A percentile compares a stretch with the other conserved stretches of the same genome.
Evolutionary conservation across 169 alveolate species (phyloP).

Genomic region (Hepatocystis sp.): DNA sequence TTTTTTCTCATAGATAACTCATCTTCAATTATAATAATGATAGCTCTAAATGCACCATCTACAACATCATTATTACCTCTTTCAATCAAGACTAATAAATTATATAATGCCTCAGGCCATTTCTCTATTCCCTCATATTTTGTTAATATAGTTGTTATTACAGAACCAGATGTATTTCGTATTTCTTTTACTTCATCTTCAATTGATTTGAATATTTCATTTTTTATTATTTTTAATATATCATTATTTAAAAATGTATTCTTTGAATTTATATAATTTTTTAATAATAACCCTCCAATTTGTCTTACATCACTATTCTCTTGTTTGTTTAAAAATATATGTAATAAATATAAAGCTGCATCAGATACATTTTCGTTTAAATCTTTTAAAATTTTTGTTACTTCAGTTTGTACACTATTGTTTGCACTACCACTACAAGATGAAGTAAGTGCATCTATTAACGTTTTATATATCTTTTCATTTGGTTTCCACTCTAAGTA

Average conservation of each 20-base stretch:
- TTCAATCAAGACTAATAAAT: slow-evolving; percentile 78
- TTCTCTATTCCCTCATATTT: slow-evolving; percentile 80
- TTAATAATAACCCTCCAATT: slow-evolving; percentile 86
- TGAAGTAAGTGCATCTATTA: slow-evolving; percentile 27
- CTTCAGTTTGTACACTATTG: slow-evolving; percentile 67
- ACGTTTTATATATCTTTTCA: slow-evolving; percentile 60
- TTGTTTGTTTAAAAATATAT: slow-evolving; percentile 56
- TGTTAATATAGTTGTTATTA: slow-evolving; percentile 81
- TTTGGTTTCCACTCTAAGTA: slow-evolving; percentile 75
- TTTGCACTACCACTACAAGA: slow-evolving; percentile 66
- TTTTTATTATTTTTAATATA: slow-evolving; percentile 71
- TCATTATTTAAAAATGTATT: slow-evolving; percentile 72
- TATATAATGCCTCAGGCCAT: slow-evolving; percentile 82
- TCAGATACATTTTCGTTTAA: slow-evolving; percentile 74
- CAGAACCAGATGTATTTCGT: slow-evolving; percentile 85
- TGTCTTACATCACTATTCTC: slow-evolving; percentile 84
- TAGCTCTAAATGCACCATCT: slow-evolving; percentile 83
- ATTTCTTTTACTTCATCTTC: slow-evolving; percentile 78
- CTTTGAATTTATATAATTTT: slow-evolving; percentile 78
- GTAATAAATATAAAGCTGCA: slow-evolving; percentile 68
- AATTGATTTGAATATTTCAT: slow-evolving; percentile 46
- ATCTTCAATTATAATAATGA: slow-evolving; percentile 82
- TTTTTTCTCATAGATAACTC: slow-evolving; percentile 77
- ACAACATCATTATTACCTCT: slow-evolving; percentile 82
- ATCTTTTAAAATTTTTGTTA: slow-evolving; percentile 55